Evolutionary conservation across 2,329 filamentous ascomycete species (phyloP), one percentile per base, ranked within the genome.

Genomic region (Emericellopsis atlantica): DNA sequence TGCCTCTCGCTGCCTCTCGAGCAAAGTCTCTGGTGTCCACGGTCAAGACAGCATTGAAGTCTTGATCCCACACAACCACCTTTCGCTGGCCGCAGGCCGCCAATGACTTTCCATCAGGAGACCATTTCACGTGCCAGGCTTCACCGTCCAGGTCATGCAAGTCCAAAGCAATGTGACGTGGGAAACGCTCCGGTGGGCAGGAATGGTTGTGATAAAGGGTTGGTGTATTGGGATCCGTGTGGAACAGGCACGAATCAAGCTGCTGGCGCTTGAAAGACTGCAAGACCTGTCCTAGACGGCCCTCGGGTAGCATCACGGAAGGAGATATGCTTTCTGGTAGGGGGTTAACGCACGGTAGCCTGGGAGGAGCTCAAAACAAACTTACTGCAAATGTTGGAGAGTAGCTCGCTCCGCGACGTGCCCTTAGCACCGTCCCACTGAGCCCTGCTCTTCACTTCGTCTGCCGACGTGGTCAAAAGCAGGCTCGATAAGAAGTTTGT

Each of bases 231-330:
- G 79, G 71, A 4, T 80, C 87, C 40, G 93, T 95, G 62, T 98
- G 92, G 59, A 89, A 96, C 32, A 89, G 64, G 56, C 92, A 98
- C 24, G 75, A 76, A 40, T 80, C 75, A 44, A 95, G 84, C 62
- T 95, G 90, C 46, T 72, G 77, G 45, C 81, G 73, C 56, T 95
- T 95, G 32, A 95, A 79, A 48, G 93, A 80, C 43, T 89, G 73
- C 40, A 98, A 66, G 14, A 98, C 67, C 29, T 79, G 73, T 2
- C 87, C 86, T 36, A 98, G 69, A 6, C 92, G 81, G 57, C 92
- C 85, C 54, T 95, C 86, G 2, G 92, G 92, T 41, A 98, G 83
- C 89, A 98, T 96, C 36, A 95, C 85, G 4, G 88, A 92, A 0
- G 92, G 90, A 2, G 92, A 95, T 57, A 98, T 94, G 43, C 79